A percentile compares a stretch with the other conserved stretches of the same genome.
These are phyloP conservation scores for Leccinellum rugosiceps DNA, from an alignment of 768 basidiomycete species.

Conservation along the genomic window DNA sequence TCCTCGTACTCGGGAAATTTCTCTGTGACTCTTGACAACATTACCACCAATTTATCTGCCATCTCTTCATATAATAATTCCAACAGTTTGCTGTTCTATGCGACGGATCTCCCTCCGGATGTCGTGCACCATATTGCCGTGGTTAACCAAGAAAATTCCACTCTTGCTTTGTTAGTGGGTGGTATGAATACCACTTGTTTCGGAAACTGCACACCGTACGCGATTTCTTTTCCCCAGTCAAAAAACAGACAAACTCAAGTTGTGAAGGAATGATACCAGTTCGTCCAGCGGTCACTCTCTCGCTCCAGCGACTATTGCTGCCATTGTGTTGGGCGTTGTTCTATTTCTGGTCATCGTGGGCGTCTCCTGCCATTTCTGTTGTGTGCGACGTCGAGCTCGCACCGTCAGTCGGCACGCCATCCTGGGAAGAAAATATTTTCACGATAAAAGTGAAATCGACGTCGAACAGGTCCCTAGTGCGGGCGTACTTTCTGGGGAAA, in stretches of 20 bases:
- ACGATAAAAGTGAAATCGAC: constrained; percentile 4
- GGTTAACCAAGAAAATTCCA: constrained; percentile 51
- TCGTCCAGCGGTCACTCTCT: constrained; percentile 24
- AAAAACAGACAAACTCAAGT: background rate
- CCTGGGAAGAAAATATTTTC: background rate
- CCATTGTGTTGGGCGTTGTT: constrained; percentile 54
- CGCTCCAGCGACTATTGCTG: constrained; percentile 61
- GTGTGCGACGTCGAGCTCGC: constrained; percentile 47
- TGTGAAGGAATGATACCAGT: constrained; percentile 18
- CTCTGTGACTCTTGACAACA: constrained; percentile 53
- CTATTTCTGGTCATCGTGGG: constrained; percentile 47
- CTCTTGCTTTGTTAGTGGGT: constrained; percentile 46
- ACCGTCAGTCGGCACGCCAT: constrained; percentile 14
- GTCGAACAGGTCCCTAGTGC: constrained; percentile 8
- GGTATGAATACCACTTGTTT: constrained; percentile 50
- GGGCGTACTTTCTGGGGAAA: constrained; percentile 20
- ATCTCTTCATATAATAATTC: constrained; percentile 50
- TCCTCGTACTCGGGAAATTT: constrained; percentile 58
- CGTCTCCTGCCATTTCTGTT: constrained; percentile 42
- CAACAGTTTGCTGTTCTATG: constrained; percentile 59
- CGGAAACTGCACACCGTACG: constrained; percentile 33
- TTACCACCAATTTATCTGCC: constrained; percentile 46
- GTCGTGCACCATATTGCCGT: constrained; percentile 49
- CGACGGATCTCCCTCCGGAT: constrained; percentile 54
- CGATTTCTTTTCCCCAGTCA: background rate